Evolutionary conservation across 345 rosid genomes (phyloP), one percentile per base, ranked within the genome.

Genomic region (Pistacia integerrima): DNA sequence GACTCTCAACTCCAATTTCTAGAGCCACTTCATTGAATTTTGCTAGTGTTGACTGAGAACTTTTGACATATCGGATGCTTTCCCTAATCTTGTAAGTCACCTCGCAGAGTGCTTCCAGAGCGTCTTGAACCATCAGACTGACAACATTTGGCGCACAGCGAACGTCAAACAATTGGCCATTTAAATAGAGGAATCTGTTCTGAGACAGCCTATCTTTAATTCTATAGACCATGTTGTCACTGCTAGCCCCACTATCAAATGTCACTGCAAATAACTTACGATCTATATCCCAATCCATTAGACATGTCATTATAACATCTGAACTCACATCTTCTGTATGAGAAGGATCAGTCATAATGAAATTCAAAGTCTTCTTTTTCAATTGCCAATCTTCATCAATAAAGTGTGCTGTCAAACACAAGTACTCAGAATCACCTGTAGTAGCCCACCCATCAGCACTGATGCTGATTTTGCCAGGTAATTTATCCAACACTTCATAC

Each of bases 281-380:
- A 65, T 93, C 94, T 49, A 93, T 91, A 84, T 90, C 97, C 97
- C 97, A 93, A 14, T 93, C 94, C 98, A 90, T 86, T 57, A 93
- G 87, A 78, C 89, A 87, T 4, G 81, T 57, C 78, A 90, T 91
- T 57, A 93, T 80, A 54, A 77, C 90, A 59, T 91, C 97, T 14
- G 97, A 82, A 44, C 85, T 87, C 87, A 80, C 78, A 69, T 90
- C 98, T 73, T 86, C 90, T 0, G 88, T 86, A 38, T 84, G 85
- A 79, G 92, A 88, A 22, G 80, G 82, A 78, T 93, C 93, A 58
- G 88, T 72, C 70, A 76, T 16, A 74, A 85, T 72, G 66, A 93
- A 88, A 82, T 83, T 87, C 57, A 93, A 38, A 81, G 83, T 78
- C 82, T 79, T 93, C 89, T 84, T 91, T 74, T 77, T 87, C 59